Base-by-base conservation (phyloP, 208 protist species). In the Strigomonas culicis region DNA sequence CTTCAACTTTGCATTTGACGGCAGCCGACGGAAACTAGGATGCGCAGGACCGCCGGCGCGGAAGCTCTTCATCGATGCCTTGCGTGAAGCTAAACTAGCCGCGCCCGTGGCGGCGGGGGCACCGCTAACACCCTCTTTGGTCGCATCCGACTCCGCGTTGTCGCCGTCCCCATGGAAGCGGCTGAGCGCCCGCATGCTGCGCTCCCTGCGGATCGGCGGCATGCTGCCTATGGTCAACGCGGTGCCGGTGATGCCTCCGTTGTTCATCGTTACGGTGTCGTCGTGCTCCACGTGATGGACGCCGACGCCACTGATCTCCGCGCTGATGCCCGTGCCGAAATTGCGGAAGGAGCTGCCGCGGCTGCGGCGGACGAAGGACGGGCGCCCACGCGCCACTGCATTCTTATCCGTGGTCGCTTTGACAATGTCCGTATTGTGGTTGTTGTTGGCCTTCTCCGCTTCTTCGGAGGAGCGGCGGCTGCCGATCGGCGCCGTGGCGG, bases 331-430 rank as follows among this genome's bases (percentile, higher is more conserved):
- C 7, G 6, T 53, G n/a, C 10, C 10, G 30, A n/a, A 17, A 4
- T 58, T 27, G 30, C 52, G 52, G 30, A 58, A 58, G 28, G 52
- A 58, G 10, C 6, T 27, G 47, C 11, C 52, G 52, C 52, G 52
- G 30, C 22, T 34, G 30, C 52, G 52, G 25, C 49, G n/a, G 24
- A 55, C 49, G 25, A 55, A 55, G 7, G 49, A 55, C 13, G 41
- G 13, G 19, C 41, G 41, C n/a, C n/a, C 27, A 7, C n/a, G 17
- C 10, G n/a, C 24, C 10, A 10, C 24, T 10, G 13, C 27, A 21
- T 55, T 55, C 13, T 55, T 22, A 13, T 21, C 49, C n/a, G n/a
- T n/a, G n/a, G n/a, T n/a, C n/a, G n/a, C n/a, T n/a, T n/a, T n/a
- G n/a, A n/a, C n/a, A n/a, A n/a, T n/a, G 25, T 55, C 27, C 7